A percentile compares a stretch with the other conserved stretches of the same genome.
Evolutionary conservation across 441 rosid species (phyloP).

Genomic region (Populus tomentosa): DNA sequence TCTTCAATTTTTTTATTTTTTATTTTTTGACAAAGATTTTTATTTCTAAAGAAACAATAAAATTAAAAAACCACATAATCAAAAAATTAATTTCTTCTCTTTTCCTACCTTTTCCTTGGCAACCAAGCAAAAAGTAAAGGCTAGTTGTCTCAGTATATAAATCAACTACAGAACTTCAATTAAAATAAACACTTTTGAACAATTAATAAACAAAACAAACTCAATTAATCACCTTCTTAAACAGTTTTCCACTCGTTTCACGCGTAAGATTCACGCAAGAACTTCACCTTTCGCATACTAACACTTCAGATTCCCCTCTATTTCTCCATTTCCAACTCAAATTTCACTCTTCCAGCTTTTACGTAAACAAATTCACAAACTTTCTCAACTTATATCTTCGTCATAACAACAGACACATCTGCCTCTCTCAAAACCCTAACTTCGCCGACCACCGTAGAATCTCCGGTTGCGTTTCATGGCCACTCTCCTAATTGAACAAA

Average conservation of each 20-base stretch:
- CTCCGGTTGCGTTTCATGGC: conserved; percentile 17
- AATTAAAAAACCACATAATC: not conserved
- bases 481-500: not conserved
- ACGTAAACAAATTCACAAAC: not conserved
- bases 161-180: not conserved
- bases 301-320: conserved; percentile 8
- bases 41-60: not conserved
- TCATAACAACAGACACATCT: conserved; percentile 16
- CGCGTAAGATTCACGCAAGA: not conserved
- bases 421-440: conserved; percentile 14
- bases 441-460: conserved; percentile 9
- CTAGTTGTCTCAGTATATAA: not conserved
- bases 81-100: not conserved
- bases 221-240: not conserved
- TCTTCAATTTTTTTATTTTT: not conserved
- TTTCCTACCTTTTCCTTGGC: not conserved
- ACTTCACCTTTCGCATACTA: conserved; percentile 12
- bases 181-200: not conserved
- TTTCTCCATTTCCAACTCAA: conserved; percentile 10
- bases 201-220: not conserved
- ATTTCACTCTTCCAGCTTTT: not conserved
- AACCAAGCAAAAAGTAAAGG: not conserved
- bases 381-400: not conserved
- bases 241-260: not conserved
- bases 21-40: not conserved